Percentiles rank a stretch among this genome's conserved stretches.
phyloP scores from a whole-genome alignment of 1,139 yeast genomes.

The Kluyveromyces sp. region DNA sequence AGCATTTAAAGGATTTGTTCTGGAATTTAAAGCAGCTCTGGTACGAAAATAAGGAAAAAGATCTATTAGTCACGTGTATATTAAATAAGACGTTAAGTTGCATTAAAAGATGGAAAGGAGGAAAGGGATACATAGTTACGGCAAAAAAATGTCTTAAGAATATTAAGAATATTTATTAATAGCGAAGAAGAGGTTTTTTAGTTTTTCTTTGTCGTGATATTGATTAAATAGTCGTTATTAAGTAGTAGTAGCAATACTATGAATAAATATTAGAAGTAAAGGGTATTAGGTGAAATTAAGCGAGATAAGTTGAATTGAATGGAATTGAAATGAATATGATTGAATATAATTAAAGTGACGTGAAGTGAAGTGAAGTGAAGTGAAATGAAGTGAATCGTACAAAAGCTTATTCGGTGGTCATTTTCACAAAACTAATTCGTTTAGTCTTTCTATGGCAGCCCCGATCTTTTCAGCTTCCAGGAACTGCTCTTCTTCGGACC shows the following conservation, averaged over 20 bases:
- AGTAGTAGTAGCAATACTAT: not conserved
- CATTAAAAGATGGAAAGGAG: not conserved
- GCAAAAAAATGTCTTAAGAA: too few relatives aligned
- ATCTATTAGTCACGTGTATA: not conserved
- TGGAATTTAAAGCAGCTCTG: not conserved
- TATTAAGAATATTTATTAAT: too few relatives aligned
- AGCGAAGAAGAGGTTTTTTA: too few relatives aligned
- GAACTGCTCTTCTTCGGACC: conserved; percentile 9
- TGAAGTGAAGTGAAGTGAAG: not conserved
- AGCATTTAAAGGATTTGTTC: not conserved
- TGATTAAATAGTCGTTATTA: not conserved
- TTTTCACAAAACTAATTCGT: conserved; percentile 8
- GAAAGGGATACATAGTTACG: too few relatives aligned
- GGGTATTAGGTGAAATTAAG: too few relatives aligned
- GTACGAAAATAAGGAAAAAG: not conserved
- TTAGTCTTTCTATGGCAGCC: conserved; percentile 7
- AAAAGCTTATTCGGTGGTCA: conserved; percentile 1
- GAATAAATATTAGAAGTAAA: too few relatives aligned
- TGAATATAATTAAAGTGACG: not conserved
- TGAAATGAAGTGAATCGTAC: not conserved
- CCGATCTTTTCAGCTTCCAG: conserved; percentile 8
- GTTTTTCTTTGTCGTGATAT: too few relatives aligned
- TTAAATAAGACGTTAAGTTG: too few relatives aligned
- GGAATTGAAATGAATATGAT: not conserved
- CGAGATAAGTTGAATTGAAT: too few relatives aligned